Evolutionary conservation across 768 basidiomycete species (phyloP).

Genomic region (Ephemerocybe angulata): DNA sequence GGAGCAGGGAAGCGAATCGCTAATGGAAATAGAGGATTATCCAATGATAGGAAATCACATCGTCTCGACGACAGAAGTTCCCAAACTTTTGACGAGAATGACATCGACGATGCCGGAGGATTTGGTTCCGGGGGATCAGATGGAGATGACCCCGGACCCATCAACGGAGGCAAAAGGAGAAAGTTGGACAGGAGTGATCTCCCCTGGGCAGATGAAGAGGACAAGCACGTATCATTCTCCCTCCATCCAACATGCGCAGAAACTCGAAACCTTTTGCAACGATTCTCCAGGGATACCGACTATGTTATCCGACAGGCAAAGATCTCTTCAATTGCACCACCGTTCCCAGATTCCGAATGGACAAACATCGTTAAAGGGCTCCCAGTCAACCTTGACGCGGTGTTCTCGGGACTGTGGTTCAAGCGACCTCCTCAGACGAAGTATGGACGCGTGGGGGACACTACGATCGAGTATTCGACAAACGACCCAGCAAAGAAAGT

Average conservation of each 20-base stretch:
- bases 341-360: background rate
- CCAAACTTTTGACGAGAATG: background rate
- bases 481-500: background rate
- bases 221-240: background rate
- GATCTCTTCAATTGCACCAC: background rate
- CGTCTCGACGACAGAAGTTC: background rate
- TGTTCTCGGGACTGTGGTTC: background rate
- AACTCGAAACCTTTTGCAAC: background rate
- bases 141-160: background rate
- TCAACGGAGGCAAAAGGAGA: background rate
- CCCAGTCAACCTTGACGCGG: background rate
- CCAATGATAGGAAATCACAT: background rate
- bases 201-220: background rate
- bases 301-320: background rate
- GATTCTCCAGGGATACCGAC: background rate
- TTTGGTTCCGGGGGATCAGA: background rate
- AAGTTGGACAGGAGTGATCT: background rate
- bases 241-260: background rate
- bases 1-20: background rate
- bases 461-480: background rate
- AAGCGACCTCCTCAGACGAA: background rate
- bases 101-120: background rate
- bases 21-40: background rate
- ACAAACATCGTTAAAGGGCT: background rate
- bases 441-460: background rate